Evolutionary conservation across 139 green algal genomes (phyloP).

Genomic region (Chlamydomonas sphaeroides): DNA sequence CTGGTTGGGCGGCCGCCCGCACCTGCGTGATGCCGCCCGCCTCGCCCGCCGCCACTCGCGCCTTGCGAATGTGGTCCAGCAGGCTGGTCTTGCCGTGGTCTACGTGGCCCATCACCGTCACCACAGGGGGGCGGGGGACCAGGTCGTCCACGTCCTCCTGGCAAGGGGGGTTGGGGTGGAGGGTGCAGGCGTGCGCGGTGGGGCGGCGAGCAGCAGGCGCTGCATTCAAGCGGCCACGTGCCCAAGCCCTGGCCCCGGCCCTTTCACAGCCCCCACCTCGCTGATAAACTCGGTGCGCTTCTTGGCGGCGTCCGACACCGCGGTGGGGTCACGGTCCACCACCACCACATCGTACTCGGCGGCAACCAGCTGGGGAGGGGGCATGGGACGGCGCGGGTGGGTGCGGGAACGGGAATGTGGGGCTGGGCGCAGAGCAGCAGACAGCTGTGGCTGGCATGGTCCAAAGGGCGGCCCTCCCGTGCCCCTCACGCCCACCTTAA

Average conservation of each 20-base stretch:
- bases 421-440: neutral
- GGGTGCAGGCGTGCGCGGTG: no score
- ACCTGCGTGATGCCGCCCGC: constrained; percentile 96
- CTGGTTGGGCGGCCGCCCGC: no score
- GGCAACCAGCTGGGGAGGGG: constrained; percentile 67
- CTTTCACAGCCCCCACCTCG: constrained; percentile 75
- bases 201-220: no score
- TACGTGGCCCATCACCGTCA: constrained; percentile 99
- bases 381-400: neutral
- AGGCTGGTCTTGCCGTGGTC: constrained; percentile 96
- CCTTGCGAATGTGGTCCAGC: constrained; percentile 91
- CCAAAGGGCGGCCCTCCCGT: constrained; percentile 46
- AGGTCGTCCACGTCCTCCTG: constrained; percentile 84
- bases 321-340: constrained; percentile 61
- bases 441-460: no score
- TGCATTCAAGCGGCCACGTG: no score
- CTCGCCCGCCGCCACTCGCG: constrained; percentile 90
- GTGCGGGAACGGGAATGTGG: neutral
- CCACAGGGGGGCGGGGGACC: constrained; percentile 84
- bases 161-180: no score
- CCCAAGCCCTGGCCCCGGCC: neutral
- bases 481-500: constrained; percentile 38
- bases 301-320: constrained; percentile 46
- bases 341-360: constrained; percentile 77
- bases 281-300: constrained; percentile 83